A percentile compares a stretch with the other conserved stretches of the same genome.
These are phyloP conservation scores for Colletotrichum destructivum DNA, from an alignment of 2,329 filamentous ascomycete genomes.

Conservation along the genomic window DNA sequence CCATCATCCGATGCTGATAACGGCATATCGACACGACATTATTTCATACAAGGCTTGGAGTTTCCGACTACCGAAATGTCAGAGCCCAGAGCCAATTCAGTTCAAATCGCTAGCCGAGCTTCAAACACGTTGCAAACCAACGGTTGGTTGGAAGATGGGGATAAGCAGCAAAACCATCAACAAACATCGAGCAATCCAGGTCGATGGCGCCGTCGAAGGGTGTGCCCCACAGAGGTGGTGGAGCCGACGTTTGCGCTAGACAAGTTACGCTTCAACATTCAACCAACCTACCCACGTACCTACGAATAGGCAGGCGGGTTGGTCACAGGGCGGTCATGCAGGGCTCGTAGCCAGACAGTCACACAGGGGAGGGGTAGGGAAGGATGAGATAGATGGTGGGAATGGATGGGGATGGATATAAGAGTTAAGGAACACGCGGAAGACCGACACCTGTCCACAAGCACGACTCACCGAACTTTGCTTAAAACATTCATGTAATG, in stretches of 20 bases:
- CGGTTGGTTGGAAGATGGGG: not conserved
- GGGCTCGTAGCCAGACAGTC: slow-evolving; percentile 16
- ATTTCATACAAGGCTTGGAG: not conserved
- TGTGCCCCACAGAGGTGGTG: slow-evolving; percentile 25
- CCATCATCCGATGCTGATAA: not conserved
- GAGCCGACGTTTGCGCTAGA: slow-evolving; percentile 31
- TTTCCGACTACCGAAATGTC: no score
- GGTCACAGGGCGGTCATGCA: slow-evolving; percentile 33
- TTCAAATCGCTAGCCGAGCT: not conserved
- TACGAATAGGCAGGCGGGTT: slow-evolving; percentile 6
- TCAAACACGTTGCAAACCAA: not conserved
- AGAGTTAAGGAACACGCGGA: not conserved
- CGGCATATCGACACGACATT: not conserved
- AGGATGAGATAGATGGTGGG: slow-evolving; percentile 5
- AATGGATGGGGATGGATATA: slow-evolving; percentile 6
- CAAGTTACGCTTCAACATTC: slow-evolving; percentile 15
- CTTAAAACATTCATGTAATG: slow-evolving; percentile 5
- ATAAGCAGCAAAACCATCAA: slow-evolving; percentile 3
- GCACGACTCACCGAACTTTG: slow-evolving; percentile 16
- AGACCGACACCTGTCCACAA: slow-evolving; percentile 2
- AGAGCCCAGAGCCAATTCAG: not conserved
- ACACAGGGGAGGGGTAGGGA: not conserved
- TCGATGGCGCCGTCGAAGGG: slow-evolving; percentile 18
- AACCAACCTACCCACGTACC: not conserved
- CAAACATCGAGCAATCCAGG: slow-evolving; percentile 23